Conservation (phyloP, 495 filamentous ascomycete species). For the Halenospora varia region DNA sequence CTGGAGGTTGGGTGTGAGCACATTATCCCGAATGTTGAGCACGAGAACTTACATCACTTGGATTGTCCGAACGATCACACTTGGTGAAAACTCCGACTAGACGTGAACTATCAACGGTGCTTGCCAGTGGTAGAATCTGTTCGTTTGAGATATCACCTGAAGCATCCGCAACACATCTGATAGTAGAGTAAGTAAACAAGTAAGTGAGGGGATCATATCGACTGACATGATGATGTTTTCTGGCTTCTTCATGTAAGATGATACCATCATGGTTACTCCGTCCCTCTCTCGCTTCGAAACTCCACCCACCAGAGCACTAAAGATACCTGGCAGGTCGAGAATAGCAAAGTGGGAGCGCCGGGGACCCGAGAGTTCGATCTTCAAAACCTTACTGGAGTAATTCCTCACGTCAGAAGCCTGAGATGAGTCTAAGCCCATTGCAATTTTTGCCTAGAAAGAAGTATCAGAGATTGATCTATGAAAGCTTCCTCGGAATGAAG, state of each 20-base stretch:
- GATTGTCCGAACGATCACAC: background rate
- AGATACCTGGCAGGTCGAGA: slow-evolving; percentile 61
- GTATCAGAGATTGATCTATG: slow-evolving; percentile 8
- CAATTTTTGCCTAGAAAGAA: slow-evolving; percentile 37
- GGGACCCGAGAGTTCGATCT: slow-evolving; percentile 55
- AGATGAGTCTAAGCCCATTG: slow-evolving; percentile 15
- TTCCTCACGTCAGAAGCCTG: background rate
- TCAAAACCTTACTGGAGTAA: slow-evolving; percentile 54
- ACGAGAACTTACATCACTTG: background rate
- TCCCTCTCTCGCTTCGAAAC: slow-evolving; percentile 33
- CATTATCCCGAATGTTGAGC: background rate
- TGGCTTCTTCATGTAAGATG: slow-evolving; percentile 45
- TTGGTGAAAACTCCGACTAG: slow-evolving; percentile 12
- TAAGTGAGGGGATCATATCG: background rate
- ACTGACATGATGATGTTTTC: slow-evolving; percentile 50
- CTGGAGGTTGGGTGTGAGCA: background rate
- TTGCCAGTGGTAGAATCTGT: slow-evolving; percentile 39
- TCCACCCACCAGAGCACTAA: slow-evolving; percentile 42
- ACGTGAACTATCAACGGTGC: slow-evolving; percentile 2
- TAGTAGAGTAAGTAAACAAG: background rate
- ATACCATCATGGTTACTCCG: slow-evolving; percentile 49
- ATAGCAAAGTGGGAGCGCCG: slow-evolving; percentile 54
- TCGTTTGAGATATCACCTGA: slow-evolving; percentile 56
- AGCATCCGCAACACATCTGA: slow-evolving; percentile 40
- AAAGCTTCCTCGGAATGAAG: slow-evolving; percentile 16